phyloP scores from a whole-genome alignment of 305 asterid species.

The Fraxinus nigra region DNA sequence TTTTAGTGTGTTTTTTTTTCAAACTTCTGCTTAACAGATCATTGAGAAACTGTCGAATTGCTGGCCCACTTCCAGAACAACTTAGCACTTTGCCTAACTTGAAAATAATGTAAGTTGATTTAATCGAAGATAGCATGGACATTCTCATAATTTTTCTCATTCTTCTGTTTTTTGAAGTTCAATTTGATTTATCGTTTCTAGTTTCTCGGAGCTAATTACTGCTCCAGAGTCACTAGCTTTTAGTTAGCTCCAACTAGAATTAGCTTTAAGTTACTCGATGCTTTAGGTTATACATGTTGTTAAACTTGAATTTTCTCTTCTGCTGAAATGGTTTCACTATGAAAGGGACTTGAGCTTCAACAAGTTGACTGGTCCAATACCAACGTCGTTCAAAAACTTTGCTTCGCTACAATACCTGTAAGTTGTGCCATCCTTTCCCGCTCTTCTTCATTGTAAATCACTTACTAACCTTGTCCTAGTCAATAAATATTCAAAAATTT shows the following conservation, averaged over 20 bases:
- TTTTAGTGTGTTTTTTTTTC: neutral
- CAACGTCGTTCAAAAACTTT: constrained; percentile 42
- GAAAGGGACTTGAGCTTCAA: constrained; percentile 73
- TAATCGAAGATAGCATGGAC: neutral
- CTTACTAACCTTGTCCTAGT: neutral
- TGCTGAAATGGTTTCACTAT: neutral
- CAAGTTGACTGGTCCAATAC: constrained; percentile 57
- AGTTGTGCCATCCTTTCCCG: constrained; percentile 17
- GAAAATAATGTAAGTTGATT: constrained; percentile 42
- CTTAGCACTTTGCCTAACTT: constrained; percentile 49
- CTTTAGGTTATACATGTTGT: neutral
- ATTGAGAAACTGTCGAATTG: constrained; percentile 51
- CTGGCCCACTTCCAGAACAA: constrained; percentile 46
- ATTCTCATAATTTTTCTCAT: neutral
- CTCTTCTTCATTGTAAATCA: neutral
- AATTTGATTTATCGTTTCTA: neutral
- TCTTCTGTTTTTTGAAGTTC: constrained; percentile 1
- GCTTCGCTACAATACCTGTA: constrained; percentile 50
- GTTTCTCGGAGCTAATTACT: neutral
- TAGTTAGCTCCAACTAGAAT: neutral
- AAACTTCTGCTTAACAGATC: constrained; percentile 37
- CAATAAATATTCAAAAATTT: neutral
- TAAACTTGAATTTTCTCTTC: neutral
- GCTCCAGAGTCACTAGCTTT: neutral
- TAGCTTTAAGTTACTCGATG: neutral